Evolutionary conservation across 495 filamentous ascomycete species (phyloP).

Genomic region (Aspergillus cavernicola): DNA sequence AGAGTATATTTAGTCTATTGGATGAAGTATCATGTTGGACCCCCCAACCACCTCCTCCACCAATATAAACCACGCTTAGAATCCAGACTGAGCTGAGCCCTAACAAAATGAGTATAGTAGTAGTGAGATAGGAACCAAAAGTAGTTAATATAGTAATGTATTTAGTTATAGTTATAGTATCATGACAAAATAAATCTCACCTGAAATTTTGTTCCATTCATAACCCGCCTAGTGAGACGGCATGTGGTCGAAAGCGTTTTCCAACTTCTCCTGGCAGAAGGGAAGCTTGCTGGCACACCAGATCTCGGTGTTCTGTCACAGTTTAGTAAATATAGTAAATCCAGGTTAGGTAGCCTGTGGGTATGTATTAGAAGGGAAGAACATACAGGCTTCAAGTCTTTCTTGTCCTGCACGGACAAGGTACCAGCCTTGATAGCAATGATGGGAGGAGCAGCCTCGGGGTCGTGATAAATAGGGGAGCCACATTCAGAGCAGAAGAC

Average conservation of each 20-base stretch:
- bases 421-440: constrained; percentile 67
- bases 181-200: constrained; percentile 9
- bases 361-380: neutral
- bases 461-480: constrained; percentile 66
- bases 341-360: neutral
- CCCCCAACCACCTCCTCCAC: too few species aligned
- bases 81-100: too few species aligned
- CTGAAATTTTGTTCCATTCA: constrained; percentile 11
- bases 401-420: constrained; percentile 60
- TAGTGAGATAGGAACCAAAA: too few species aligned
- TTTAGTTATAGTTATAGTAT: too few species aligned
- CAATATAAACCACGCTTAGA: too few species aligned
- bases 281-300: constrained; percentile 66
- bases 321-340: neutral
- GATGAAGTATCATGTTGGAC: too few species aligned
- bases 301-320: constrained; percentile 60
- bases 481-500: constrained; percentile 68
- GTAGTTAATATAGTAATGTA: too few species aligned
- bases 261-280: constrained; percentile 63
- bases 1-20: too few species aligned
- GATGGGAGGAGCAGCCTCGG: constrained; percentile 62
- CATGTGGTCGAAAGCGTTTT: constrained; percentile 58
- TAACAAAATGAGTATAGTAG: too few species aligned
- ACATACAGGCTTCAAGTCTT: constrained; percentile 60
- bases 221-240: constrained; percentile 37